Evolutionary conservation across 352 stramenopile species (phyloP).

Genomic region (Phytophthora macrochlamydospora): DNA sequence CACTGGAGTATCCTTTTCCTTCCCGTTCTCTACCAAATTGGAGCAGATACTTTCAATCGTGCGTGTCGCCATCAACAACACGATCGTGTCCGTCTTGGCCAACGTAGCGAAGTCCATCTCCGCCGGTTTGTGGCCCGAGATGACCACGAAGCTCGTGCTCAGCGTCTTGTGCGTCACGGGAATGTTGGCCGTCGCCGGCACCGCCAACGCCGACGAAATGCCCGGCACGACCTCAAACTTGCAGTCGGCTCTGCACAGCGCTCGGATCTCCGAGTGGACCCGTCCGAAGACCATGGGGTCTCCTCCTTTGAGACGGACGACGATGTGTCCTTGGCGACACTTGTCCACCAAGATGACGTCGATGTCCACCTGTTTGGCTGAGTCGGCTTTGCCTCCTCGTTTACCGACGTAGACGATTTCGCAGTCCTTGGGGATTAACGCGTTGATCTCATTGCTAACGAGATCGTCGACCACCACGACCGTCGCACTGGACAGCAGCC

Average conservation of each 20-base stretch:
- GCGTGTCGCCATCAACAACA: constrained; percentile 66
- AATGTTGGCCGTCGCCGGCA: constrained; percentile 64
- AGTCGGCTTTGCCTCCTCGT: constrained; percentile 68
- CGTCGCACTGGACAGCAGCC: constrained; percentile 52
- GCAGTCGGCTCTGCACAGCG: constrained; percentile 49
- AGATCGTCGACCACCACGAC: constrained; percentile 73
- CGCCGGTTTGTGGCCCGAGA: constrained; percentile 68
- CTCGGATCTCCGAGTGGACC: constrained; percentile 74
- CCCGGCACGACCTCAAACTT: constrained; percentile 69
- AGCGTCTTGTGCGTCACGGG: constrained; percentile 74
- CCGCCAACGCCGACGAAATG: constrained; percentile 69
- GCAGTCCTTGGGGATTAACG: constrained; percentile 55
- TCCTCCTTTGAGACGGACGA: constrained; percentile 72
- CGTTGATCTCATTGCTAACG: constrained; percentile 60
- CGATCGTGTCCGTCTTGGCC: constrained; percentile 55
- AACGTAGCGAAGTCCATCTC: constrained; percentile 69
- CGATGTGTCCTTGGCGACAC: constrained; percentile 52
- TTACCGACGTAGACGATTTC: constrained; percentile 76
- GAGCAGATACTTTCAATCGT: constrained; percentile 55
- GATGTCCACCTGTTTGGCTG: constrained; percentile 69
- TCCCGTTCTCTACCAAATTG: constrained; percentile 49
- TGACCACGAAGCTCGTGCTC: constrained; percentile 65
- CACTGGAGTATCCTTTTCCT: constrained; percentile 45
- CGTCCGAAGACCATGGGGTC: constrained; percentile 79
- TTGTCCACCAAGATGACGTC: constrained; percentile 64